These are phyloP conservation scores for Cryptomeria japonica DNA, from an alignment of 75 land plant genomes.

Conservation along the genomic window DNA sequence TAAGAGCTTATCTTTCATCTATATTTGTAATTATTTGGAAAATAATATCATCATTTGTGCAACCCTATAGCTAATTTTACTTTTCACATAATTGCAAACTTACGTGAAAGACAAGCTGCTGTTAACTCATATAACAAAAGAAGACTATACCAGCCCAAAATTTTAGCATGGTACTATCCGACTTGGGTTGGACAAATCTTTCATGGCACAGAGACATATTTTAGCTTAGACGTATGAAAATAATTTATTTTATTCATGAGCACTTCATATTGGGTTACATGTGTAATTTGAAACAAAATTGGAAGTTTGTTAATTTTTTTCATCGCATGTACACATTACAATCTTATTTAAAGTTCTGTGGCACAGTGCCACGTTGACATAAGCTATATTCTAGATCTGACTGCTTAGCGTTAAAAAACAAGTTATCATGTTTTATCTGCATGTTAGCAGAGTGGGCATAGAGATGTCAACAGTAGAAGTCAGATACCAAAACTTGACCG, in stretches of 20 bases:
- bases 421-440: background rate
- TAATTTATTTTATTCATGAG: too few relatives aligned
- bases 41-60: conserved; percentile 21
- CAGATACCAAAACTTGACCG: conserved; percentile 52
- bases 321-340: background rate
- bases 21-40: conserved; percentile 11
- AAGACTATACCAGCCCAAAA: conserved; percentile 52
- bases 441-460: conserved; percentile 53
- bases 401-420: background rate
- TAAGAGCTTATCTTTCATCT: background rate
- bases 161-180: conserved; percentile 9
- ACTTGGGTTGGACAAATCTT: too few relatives aligned
- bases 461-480: conserved; percentile 73
- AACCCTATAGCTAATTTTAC: conserved; percentile 35
- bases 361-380: background rate
- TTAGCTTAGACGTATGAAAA: too few relatives aligned
- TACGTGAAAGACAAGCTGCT: conserved; percentile 42
- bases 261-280: too few relatives aligned
- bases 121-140: conserved; percentile 47
- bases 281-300: too few relatives aligned
- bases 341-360: background rate
- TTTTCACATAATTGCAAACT: conserved; percentile 22
- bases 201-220: too few relatives aligned
- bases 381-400: background rate
- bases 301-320: background rate